Base-by-base conservation (phyloP, 2,329 filamentous ascomycete genomes). In the Aspergillus calidoustus region DNA sequence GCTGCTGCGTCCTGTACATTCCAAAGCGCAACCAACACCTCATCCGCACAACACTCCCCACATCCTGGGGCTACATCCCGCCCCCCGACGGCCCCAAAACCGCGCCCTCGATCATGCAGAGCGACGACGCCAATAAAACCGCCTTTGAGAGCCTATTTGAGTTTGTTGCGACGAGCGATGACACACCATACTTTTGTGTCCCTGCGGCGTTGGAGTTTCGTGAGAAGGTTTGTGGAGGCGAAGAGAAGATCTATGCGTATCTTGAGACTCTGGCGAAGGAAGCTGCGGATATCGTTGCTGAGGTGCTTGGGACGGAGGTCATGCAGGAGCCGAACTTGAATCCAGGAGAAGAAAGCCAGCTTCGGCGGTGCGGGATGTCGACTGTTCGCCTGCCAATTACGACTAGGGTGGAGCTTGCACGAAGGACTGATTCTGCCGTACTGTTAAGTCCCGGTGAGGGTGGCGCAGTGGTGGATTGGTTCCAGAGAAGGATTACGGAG, bases 1-100 rank as follows among this genome's bases (percentile, higher is more conserved):
- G 89, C n/a, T 93, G 90, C 72, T 92, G 92, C 3, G 81, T 95
- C 4, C 86, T 97, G 66, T 90, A 96, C 76, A 91, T 95, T 1
- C 91, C 93, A 0, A 62, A 82, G 22, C 84, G 89, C 22, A 93
- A 96, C 75, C 94, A 97, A 74, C 79, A 82, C 54, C 77, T 96
- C 47, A 86, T 97, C 47, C 85, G 87, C 15, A 88, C 88, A 2
- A 89, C 91, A 0, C 75, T 96, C 34, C 91, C 92, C 0, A 97
- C 92, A 0, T 92, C 89, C 46, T 91, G 93, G 74, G 91, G 92
- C 0, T 97, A 91, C 75, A 72, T 85, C 0, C 83, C 91, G 0
- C 54, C 59, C 1, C 63, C 69, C 8, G 30, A 19, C n/a, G 23
- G 6, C 17, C 11, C n/a, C 23, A 11, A 23, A 11, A 38, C 34